Evolutionary conservation across 768 basidiomycete species (phyloP).

Genomic region (Russula ochroleuca): DNA sequence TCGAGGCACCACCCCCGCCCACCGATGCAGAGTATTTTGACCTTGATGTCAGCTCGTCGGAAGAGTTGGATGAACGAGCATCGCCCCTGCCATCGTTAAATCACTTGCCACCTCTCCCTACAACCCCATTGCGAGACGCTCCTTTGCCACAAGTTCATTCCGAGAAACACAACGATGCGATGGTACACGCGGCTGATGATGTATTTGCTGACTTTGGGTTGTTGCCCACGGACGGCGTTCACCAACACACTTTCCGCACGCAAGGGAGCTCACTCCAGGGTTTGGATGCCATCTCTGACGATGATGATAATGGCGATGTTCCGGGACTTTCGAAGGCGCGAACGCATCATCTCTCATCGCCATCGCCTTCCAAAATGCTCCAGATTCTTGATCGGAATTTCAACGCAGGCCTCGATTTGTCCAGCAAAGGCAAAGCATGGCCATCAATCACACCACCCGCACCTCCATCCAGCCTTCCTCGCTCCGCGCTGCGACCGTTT

Average conservation of each 20-base stretch:
- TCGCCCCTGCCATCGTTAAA: background rate
- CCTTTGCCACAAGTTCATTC: background rate
- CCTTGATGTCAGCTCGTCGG: slow-evolving; percentile 16
- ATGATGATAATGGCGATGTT: background rate
- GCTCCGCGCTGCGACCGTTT: slow-evolving; percentile 4
- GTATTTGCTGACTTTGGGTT: background rate
- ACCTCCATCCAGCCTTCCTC: background rate
- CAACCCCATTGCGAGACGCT: background rate
- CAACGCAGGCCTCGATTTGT: background rate
- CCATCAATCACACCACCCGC: background rate
- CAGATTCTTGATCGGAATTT: slow-evolving; percentile 11
- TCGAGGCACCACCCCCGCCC: background rate
- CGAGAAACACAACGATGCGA: background rate
- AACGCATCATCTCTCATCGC: background rate
- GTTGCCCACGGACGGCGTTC: background rate
- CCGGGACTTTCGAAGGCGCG: background rate
- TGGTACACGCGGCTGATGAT: background rate
- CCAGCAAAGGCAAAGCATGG: background rate
- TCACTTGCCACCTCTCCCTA: background rate
- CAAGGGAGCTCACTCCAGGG: background rate
- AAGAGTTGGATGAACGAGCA: slow-evolving; percentile 1
- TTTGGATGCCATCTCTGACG: slow-evolving; percentile 7
- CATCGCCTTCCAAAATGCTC: slow-evolving; percentile 17
- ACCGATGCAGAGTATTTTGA: slow-evolving; percentile 16
- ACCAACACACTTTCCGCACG: background rate